phyloP scores from a whole-genome alignment of 2,329 filamentous ascomycete genomes.

The Penicillium concentricum region DNA sequence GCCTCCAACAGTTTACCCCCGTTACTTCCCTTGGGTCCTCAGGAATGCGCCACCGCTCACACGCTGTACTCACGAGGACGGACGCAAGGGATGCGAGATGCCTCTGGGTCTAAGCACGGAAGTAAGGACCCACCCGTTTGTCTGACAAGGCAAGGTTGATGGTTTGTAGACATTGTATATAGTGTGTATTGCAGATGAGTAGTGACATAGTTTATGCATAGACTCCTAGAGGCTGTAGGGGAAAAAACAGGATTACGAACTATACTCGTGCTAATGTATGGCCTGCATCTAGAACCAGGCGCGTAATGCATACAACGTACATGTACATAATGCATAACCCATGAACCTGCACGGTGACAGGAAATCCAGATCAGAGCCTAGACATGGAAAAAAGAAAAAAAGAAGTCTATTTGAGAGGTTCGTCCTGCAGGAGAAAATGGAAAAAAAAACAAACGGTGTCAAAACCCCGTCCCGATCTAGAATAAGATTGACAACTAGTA shows the following conservation, averaged over 20 bases:
- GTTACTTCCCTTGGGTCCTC: background rate
- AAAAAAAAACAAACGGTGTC: slow-evolving; percentile 12
- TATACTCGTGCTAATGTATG: background rate
- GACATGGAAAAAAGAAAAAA: background rate
- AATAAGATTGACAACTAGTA: background rate
- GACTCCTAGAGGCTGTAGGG: background rate
- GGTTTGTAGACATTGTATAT: too few species aligned
- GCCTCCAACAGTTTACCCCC: slow-evolving; percentile 1
- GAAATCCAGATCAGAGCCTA: background rate
- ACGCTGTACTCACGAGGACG: slow-evolving; percentile 20
- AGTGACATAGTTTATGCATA: background rate
- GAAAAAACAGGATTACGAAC: too few species aligned
- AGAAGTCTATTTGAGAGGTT: slow-evolving; percentile 18
- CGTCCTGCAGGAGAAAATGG: slow-evolving; percentile 12
- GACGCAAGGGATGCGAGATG: slow-evolving; percentile 19
- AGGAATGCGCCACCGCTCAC: slow-evolving; percentile 18
- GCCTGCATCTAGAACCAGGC: background rate
- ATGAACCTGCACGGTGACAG: background rate
- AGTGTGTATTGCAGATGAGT: background rate
- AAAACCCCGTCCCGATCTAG: background rate
- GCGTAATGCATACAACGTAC: background rate
- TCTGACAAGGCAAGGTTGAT: slow-evolving; percentile 3
- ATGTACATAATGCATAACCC: slow-evolving; percentile 1
- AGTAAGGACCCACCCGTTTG: slow-evolving; percentile 10
- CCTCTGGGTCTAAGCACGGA: slow-evolving; percentile 1